phyloP scores from a whole-genome alignment of 2,329 filamentous ascomycete species.

The Rasamsonia emersonii region DNA sequence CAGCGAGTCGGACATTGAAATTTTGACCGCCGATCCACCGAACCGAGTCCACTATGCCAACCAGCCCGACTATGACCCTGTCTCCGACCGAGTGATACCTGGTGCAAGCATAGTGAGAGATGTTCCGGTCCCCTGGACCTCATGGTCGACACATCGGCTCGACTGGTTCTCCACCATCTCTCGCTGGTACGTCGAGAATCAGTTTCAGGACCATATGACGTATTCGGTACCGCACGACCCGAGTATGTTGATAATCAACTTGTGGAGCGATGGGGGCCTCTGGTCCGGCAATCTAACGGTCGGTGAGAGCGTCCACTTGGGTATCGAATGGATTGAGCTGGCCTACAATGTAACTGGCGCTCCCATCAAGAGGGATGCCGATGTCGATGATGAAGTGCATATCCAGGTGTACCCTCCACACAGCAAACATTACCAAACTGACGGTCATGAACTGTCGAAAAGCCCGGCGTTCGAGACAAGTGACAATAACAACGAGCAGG shows the following conservation, averaged over 20 bases:
- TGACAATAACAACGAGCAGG: too few species aligned
- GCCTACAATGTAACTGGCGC: conserved; percentile 27
- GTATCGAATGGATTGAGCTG: conserved; percentile 35
- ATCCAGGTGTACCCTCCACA: conserved; percentile 4
- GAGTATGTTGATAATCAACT: conserved; percentile 31
- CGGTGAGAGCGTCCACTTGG: conserved; percentile 29
- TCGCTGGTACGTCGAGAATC: conserved; percentile 30
- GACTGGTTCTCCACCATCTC: conserved; percentile 31
- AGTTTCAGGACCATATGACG: conserved; percentile 21
- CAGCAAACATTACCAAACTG: conserved; percentile 4
- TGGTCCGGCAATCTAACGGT: conserved; percentile 35
- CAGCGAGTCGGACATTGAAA: conserved; percentile 47
- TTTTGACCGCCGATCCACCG: conserved; percentile 40
- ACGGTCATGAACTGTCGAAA: too few species aligned
- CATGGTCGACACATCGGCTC: conserved; percentile 32
- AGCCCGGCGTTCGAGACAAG: too few species aligned
- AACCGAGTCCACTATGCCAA: conserved; percentile 36
- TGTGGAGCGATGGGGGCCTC: conserved; percentile 35
- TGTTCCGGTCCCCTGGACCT: conserved; percentile 29
- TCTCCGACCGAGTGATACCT: conserved; percentile 23
- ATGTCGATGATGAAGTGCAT: conserved; percentile 16
- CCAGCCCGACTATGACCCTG: conserved; percentile 33
- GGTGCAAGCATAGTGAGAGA: conserved; percentile 22
- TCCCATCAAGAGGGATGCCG: conserved; percentile 6
- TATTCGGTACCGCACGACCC: conserved; percentile 29